Evolutionary conservation across 148 eudicot genomes (phyloP).

Genomic region (Amaranthus cruentus): DNA sequence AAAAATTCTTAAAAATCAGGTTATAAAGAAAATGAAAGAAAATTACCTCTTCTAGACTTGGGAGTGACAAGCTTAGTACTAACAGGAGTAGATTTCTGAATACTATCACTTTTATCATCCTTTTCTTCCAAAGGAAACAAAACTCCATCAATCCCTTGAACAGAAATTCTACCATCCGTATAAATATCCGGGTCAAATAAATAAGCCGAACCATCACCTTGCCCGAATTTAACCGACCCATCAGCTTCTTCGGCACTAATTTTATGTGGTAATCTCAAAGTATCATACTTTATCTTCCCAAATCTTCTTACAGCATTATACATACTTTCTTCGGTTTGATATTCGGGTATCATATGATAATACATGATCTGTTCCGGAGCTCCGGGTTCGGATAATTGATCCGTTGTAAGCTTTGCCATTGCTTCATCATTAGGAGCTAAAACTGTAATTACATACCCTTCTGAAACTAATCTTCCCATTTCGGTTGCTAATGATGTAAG

Average conservation of each 20-base stretch:
- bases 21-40: background rate
- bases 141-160: conserved; percentile 63
- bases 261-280: conserved; percentile 46
- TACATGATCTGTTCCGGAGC: conserved; percentile 67
- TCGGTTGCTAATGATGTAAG: conserved; percentile 50
- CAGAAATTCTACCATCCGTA: conserved; percentile 60
- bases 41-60: conserved; percentile 44
- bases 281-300: conserved; percentile 54
- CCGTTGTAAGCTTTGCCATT: conserved; percentile 56
- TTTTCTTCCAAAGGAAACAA: conserved; percentile 44
- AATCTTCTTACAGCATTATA: conserved; percentile 57
- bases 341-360: conserved; percentile 56
- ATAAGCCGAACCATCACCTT: conserved; percentile 52
- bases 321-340: conserved; percentile 68
- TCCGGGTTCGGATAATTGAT: conserved; percentile 57
- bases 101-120: conserved; percentile 15
- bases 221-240: conserved; percentile 55
- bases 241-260: conserved; percentile 57
- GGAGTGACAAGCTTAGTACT: conserved; percentile 35
- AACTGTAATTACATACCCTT: conserved; percentile 54
- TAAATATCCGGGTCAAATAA: conserved; percentile 64
- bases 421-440: conserved; percentile 65
- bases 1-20: background rate
- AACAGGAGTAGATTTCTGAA: conserved; percentile 6
- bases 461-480: conserved; percentile 54